Evolutionary conservation across 1,284 basidiomycete species (phyloP).

Genomic region (Termitomyces sp.): DNA sequence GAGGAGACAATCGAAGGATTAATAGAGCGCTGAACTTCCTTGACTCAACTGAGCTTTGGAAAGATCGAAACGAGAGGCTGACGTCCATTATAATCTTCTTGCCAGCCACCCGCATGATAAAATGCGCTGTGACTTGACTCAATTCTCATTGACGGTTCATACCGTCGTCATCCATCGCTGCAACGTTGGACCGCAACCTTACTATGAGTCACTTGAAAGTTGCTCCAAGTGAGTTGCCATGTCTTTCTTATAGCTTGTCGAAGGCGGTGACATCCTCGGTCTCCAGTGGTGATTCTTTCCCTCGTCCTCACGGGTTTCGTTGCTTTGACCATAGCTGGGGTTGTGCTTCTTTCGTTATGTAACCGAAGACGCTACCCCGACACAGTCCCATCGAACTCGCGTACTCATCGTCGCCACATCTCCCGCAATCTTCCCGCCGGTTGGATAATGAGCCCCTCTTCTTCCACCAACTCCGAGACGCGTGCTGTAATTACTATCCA

Average conservation of each 20-base stretch:
- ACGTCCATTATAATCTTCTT: neutral
- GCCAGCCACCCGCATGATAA: neutral
- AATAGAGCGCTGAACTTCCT: neutral
- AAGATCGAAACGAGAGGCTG: neutral
- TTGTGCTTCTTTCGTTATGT: slow-evolving; percentile 11
- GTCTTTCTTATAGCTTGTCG: neutral
- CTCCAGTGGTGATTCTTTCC: slow-evolving; percentile 13
- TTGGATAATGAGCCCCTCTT: slow-evolving; percentile 11
- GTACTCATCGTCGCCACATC: neutral
- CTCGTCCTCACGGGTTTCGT: slow-evolving; percentile 19
- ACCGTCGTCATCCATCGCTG: neutral
- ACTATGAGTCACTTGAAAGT: slow-evolving; percentile 7
- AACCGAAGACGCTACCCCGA: neutral
- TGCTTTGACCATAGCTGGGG: slow-evolving; percentile 7
- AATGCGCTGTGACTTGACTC: neutral
- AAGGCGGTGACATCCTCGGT: neutral
- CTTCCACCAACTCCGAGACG: slow-evolving; percentile 5
- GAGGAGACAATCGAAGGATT: neutral
- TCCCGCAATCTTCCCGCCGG: neutral
- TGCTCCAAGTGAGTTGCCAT: slow-evolving; percentile 9
- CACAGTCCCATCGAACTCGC: neutral
- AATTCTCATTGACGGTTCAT: neutral
- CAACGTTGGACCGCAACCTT: neutral
- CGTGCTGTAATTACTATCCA: slow-evolving; percentile 6
- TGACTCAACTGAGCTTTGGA: neutral